phyloP scores from a whole-genome alignment of 768 basidiomycete species.

The Tulasnella sp. region DNA sequence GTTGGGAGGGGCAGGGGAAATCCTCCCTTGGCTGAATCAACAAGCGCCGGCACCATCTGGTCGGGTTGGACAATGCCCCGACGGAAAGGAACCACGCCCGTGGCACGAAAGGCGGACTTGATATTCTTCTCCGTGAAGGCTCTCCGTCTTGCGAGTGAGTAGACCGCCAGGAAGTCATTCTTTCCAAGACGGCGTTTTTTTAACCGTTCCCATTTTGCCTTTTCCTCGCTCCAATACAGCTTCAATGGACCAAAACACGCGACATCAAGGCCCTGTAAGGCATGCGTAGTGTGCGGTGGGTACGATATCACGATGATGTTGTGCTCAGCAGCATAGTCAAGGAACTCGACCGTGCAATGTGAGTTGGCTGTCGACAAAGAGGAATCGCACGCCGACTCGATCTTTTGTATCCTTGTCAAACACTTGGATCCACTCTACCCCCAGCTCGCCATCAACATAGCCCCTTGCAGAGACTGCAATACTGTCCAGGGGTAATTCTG shows the following conservation, averaged over 20 bases:
- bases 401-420: conserved; percentile 36
- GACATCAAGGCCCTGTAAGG: conserved; percentile 20
- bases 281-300: conserved; percentile 40
- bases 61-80: not conserved
- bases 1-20: not conserved
- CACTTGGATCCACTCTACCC: conserved; percentile 34
- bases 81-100: not conserved
- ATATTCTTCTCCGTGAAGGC: not conserved
- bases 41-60: not conserved
- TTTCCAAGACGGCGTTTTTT: conserved; percentile 29
- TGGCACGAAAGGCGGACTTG: not conserved
- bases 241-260: conserved; percentile 30
- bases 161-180: conserved; percentile 35
- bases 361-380: conserved; percentile 43
- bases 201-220: conserved; percentile 27
- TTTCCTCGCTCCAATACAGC: conserved; percentile 27
- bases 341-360: conserved; percentile 36
- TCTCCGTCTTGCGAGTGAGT: conserved; percentile 18
- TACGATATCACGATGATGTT: conserved; percentile 40
- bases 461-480: conserved; percentile 23
- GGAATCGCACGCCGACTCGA: conserved; percentile 32
- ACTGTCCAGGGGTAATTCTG: too few relatives aligned
- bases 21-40: not conserved
- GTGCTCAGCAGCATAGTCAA: conserved; percentile 28
- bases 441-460: conserved; percentile 36